These are phyloP conservation scores for Aphanomyces euteiches DNA, from an alignment of 352 stramenopile species.

Conservation along the genomic window DNA sequence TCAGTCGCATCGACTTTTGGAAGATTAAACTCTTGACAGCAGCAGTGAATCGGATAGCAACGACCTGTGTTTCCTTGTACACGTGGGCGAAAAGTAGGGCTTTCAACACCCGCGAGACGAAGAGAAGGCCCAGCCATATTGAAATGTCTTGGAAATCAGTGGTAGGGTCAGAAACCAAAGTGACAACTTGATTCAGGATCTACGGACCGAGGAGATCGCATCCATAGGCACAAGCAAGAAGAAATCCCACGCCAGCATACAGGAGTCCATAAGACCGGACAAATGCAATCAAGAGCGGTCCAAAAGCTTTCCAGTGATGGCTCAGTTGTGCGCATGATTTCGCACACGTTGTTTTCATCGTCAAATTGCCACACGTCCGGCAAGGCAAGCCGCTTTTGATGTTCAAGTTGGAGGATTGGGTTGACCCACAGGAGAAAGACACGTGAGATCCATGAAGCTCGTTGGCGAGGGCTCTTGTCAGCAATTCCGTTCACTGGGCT, in stretches of 20 bases:
- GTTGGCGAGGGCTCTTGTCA: slow-evolving; percentile 32
- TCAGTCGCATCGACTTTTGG: slow-evolving; percentile 61
- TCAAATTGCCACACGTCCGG: slow-evolving; percentile 61
- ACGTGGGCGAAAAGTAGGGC: slow-evolving; percentile 62
- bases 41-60: slow-evolving; percentile 56
- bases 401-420: slow-evolving; percentile 41
- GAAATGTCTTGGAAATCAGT: not conserved
- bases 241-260: slow-evolving; percentile 30
- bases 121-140: slow-evolving; percentile 53
- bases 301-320: slow-evolving; percentile 52
- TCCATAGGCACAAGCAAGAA: slow-evolving; percentile 14
- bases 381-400: slow-evolving; percentile 41
- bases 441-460: slow-evolving; percentile 36
- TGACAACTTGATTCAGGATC: slow-evolving; percentile 25
- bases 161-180: not conserved
- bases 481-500: slow-evolving; percentile 30
- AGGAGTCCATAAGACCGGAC: slow-evolving; percentile 47
- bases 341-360: slow-evolving; percentile 40
- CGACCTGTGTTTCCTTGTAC: slow-evolving; percentile 56
- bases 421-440: slow-evolving; percentile 39
- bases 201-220: slow-evolving; percentile 39
- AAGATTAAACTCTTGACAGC: slow-evolving; percentile 71
- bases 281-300: slow-evolving; percentile 10
- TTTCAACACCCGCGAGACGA: slow-evolving; percentile 60
- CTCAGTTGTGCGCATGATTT: slow-evolving; percentile 48